Evolutionary conservation across 2,329 filamentous ascomycete species (phyloP), one percentile per base, ranked within the genome.

Genomic region (Neonectria magnoliae): DNA sequence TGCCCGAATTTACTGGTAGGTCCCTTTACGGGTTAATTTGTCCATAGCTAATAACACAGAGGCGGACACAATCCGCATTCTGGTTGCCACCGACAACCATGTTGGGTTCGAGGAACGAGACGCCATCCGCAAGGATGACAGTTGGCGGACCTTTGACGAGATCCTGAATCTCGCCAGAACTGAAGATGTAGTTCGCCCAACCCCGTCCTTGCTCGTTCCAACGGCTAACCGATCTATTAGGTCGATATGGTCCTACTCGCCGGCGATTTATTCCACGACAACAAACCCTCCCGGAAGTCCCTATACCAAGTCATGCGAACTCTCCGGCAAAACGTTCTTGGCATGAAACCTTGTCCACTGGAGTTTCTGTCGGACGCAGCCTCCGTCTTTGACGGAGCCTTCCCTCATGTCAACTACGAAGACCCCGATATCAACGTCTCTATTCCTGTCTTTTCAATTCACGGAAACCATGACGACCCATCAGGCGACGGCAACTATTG

Each of bases 301-400:
- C 93, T 99, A 87, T 98, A 96, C 77, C 93, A 99, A 77, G 96
- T 99, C 66, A 98, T 98, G 93, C 90, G 93, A 33, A 96, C 93
- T 2, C 85, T 99, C 31, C 90, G 96, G 57, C 91, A 94, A 84
- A 97, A 98, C 76, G 98, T 96, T 76, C 88, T 97, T 5, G 96
- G 97, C 38, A 93, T 97, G 81, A 98, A 97, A 76, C 96, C 96
- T 0, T 98, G 95, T 77, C 93, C 97, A 78, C 85, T 99, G 65
- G 93, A 99, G 79, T 94, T 98, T 79, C 85, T 99, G 48, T 97
- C 94, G 76, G 96, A 99, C 79, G 93, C 93, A 8, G 93, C 90
- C 71, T 92, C 97, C 73, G 93, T 95, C 67, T 98, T 99, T 73
- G 91, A 93, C 66, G 92, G 92, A 7, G 90, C 93, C 0, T 97